Percentiles rank a stretch among this genome's conserved stretches.
Evolutionary conservation across 225 moss, liverwort and hornwort genomes (phyloP).

Genomic region (Bryoerythrophyllum caledonicum): DNA sequence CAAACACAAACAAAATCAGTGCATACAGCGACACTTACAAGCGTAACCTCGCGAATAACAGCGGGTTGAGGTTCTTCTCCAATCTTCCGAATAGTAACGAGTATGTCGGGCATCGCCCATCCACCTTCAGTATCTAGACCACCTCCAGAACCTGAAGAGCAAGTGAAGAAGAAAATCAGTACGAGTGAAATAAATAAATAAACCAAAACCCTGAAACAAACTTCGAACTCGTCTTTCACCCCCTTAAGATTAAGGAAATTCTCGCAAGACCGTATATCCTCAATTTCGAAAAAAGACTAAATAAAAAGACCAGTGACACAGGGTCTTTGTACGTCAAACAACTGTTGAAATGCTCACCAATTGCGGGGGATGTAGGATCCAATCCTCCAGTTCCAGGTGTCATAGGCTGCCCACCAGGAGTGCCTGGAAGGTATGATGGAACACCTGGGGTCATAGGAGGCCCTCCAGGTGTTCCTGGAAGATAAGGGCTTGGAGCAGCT

Average conservation of each 20-base stretch:
- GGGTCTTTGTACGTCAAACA: no score
- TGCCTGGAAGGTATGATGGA: constrained; percentile 80
- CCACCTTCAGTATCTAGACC: constrained; percentile 70
- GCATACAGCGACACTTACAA: constrained; percentile 40
- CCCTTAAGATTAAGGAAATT: neutral
- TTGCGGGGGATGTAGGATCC: constrained; percentile 93
- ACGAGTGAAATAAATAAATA: no score
- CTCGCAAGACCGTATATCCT: neutral
- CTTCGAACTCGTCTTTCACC: neutral
- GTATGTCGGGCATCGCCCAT: constrained; percentile 87
- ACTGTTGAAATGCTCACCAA: no score
- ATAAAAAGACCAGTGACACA: no score
- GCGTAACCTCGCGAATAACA: constrained; percentile 70
- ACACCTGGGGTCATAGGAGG: constrained; percentile 95
- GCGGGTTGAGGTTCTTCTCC: constrained; percentile 81
- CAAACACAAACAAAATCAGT: neutral
- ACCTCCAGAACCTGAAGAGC: constrained; percentile 60
- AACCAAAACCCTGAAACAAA: neutral
- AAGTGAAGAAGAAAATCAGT: no score
- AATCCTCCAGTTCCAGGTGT: constrained; percentile 87
- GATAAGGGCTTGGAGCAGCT: constrained; percentile 87
- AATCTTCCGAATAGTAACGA: constrained; percentile 64
- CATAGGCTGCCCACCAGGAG: constrained; percentile 95
- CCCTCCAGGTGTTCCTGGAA: constrained; percentile 92
- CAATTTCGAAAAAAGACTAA: no score